phyloP scores from a whole-genome alignment of 306 rosid genomes.

The Cicer pinnatifidum region DNA sequence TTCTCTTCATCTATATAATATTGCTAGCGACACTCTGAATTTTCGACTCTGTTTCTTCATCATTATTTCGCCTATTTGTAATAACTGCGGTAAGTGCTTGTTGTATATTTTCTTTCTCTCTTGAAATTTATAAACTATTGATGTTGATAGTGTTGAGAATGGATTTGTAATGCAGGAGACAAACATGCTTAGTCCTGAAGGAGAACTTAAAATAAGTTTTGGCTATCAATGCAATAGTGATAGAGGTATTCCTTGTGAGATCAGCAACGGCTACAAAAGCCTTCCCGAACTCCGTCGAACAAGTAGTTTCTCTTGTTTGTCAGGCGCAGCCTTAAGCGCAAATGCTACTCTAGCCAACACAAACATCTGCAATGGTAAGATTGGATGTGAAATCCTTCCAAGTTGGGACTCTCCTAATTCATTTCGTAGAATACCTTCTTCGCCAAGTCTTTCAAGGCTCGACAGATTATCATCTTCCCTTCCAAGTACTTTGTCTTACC shows the following conservation, averaged over 20 bases:
- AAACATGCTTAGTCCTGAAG: slow-evolving; percentile 64
- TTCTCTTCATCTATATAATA: neutral
- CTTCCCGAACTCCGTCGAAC: slow-evolving; percentile 65
- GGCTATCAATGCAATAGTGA: slow-evolving; percentile 83
- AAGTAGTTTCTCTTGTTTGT: slow-evolving; percentile 95
- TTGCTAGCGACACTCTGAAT: slow-evolving; percentile 35
- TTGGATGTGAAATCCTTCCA: slow-evolving; percentile 93
- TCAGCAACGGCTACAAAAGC: slow-evolving; percentile 47
- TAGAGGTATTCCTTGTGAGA: slow-evolving; percentile 51
- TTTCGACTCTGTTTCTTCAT: slow-evolving; percentile 1
- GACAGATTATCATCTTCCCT: slow-evolving; percentile 83
- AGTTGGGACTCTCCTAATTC: slow-evolving; percentile 95
- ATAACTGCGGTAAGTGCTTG: slow-evolving; percentile 4
- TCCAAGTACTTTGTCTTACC: slow-evolving; percentile 74
- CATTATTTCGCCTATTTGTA: slow-evolving; percentile 22
- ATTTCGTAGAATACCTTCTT: slow-evolving; percentile 85
- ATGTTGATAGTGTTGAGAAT: slow-evolving; percentile 40
- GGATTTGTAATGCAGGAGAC: slow-evolving; percentile 45
- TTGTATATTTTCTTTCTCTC: neutral
- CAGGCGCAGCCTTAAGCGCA: slow-evolving; percentile 97
- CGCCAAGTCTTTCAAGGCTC: slow-evolving; percentile 71
- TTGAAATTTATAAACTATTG: neutral
- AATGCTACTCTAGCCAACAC: slow-evolving; percentile 96
- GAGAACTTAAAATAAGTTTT: slow-evolving; percentile 89
- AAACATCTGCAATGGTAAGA: slow-evolving; percentile 88